These are phyloP conservation scores for Ogataea ganodermae DNA, from an alignment of 805 yeast species.

Conservation along the genomic window DNA sequence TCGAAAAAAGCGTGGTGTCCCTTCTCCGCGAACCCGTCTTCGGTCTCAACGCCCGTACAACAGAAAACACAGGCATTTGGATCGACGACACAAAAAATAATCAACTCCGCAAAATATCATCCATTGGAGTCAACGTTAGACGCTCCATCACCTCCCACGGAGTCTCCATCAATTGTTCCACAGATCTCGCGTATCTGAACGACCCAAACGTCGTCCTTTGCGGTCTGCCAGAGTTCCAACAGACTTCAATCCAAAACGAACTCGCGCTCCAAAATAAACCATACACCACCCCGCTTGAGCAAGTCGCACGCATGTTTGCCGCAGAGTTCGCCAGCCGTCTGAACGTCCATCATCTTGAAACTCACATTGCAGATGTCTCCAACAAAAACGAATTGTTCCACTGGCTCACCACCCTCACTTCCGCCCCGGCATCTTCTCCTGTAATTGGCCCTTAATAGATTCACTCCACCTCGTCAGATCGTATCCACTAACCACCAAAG, in stretches of 20 bases:
- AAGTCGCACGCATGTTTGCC: constrained; percentile 47
- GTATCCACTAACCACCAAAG: background rate
- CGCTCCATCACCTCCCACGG: constrained; percentile 90
- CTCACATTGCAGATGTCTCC: constrained; percentile 1
- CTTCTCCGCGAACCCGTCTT: constrained; percentile 22
- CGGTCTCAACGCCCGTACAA: constrained; percentile 49
- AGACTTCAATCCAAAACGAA: constrained; percentile 50
- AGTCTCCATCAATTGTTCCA: constrained; percentile 72
- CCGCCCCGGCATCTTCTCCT: too few species aligned
- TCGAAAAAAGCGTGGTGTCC: constrained; percentile 41
- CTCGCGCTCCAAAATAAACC: constrained; percentile 15
- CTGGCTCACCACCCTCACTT: too few species aligned
- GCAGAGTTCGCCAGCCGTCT: constrained; percentile 44
- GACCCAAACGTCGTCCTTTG: constrained; percentile 70
- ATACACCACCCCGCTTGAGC: constrained; percentile 22
- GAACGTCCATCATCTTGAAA: constrained; percentile 25
- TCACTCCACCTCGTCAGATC: background rate
- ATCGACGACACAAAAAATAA: constrained; percentile 33
- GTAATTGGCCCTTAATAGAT: background rate
- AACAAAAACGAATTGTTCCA: constrained; percentile 1
- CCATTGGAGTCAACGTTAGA: constrained; percentile 86
- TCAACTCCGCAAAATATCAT: constrained; percentile 64
- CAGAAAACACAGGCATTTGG: constrained; percentile 91
- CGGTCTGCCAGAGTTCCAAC: constrained; percentile 68
- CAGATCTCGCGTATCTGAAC: constrained; percentile 73